Conservation (phyloP, 768 basidiomycete genomes). For the Xanthoconium purpureum region DNA sequence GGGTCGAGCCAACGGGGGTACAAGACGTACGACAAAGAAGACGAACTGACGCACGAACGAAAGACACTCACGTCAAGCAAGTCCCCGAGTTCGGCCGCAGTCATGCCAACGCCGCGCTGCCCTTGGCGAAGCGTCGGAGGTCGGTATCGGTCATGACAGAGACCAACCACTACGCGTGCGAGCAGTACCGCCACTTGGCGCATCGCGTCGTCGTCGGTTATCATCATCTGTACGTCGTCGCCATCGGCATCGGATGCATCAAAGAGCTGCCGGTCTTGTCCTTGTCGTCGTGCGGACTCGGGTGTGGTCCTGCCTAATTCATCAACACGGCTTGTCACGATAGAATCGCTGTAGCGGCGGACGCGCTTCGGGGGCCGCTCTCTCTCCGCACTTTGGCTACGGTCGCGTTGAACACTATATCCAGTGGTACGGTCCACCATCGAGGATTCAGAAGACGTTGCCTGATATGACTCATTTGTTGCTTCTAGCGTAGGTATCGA, state of each 20-base stretch:
- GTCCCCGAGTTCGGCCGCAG: constrained; percentile 31
- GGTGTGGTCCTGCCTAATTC: constrained; percentile 13
- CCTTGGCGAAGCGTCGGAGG: constrained; percentile 1
- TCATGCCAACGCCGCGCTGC: constrained; percentile 20
- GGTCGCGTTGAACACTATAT: constrained; percentile 7
- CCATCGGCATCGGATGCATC: neutral
- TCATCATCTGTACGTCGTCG: neutral
- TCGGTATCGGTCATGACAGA: constrained; percentile 24
- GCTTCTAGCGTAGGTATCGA: constrained; percentile 1
- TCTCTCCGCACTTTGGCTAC: constrained; percentile 21
- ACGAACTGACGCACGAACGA: neutral
- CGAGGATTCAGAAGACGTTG: constrained; percentile 3
- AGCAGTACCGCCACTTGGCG: constrained; percentile 19
- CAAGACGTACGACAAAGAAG: neutral
- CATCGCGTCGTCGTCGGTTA: neutral
- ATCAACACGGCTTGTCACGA: constrained; percentile 9
- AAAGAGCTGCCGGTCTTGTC: neutral
- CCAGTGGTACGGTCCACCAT: constrained; percentile 1
- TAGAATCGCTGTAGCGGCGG: constrained; percentile 15
- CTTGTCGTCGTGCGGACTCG: constrained; percentile 3
- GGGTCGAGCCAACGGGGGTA: constrained; percentile 14
- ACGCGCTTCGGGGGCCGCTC: constrained; percentile 30
- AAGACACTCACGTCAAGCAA: constrained; percentile 31
- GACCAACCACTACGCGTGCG: constrained; percentile 21
- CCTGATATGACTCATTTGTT: constrained; percentile 12